Evolutionary conservation across 2,329 filamentous ascomycete genomes (phyloP).

Genomic region (Arthrobotrys entomopaga): DNA sequence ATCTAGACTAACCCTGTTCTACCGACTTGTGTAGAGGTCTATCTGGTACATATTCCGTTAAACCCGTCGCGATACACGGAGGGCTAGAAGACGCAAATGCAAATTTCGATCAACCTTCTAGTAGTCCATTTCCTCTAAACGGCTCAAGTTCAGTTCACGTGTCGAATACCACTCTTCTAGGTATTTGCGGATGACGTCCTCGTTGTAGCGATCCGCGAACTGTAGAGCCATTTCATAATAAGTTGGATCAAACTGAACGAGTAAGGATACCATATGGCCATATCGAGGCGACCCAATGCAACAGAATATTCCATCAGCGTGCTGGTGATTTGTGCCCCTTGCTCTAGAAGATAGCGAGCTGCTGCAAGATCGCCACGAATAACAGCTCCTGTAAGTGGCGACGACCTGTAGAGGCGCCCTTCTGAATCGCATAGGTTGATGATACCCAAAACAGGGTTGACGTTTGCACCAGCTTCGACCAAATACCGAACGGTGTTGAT

Average conservation of each 20-base stretch:
- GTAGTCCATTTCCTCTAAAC: slow-evolving; percentile 12
- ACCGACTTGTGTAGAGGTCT: no score
- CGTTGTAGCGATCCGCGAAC: neutral
- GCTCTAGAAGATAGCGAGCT: slow-evolving; percentile 25
- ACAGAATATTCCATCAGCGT: slow-evolving; percentile 12
- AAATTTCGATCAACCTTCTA: no score
- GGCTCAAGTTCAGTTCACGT: neutral
- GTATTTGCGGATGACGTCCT: slow-evolving; percentile 19
- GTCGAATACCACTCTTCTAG: neutral
- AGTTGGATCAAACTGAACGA: slow-evolving; percentile 16
- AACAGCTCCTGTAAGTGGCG: slow-evolving; percentile 17
- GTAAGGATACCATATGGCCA: slow-evolving; percentile 24
- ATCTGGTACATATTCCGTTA: no score
- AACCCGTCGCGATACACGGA: no score
- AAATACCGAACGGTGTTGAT: slow-evolving; percentile 12
- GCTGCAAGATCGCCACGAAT: slow-evolving; percentile 15
- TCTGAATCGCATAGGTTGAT: neutral
- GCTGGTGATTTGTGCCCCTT: slow-evolving; percentile 3
- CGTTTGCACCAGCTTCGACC: slow-evolving; percentile 17
- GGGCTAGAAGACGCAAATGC: no score
- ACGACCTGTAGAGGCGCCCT: no score
- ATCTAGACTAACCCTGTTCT: no score
- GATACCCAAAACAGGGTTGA: slow-evolving; percentile 3
- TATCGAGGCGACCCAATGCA: slow-evolving; percentile 20
- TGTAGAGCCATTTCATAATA: slow-evolving; percentile 3